Evolutionary conservation across 345 rosid genomes (phyloP).

Genomic region (Turnera subulata): DNA sequence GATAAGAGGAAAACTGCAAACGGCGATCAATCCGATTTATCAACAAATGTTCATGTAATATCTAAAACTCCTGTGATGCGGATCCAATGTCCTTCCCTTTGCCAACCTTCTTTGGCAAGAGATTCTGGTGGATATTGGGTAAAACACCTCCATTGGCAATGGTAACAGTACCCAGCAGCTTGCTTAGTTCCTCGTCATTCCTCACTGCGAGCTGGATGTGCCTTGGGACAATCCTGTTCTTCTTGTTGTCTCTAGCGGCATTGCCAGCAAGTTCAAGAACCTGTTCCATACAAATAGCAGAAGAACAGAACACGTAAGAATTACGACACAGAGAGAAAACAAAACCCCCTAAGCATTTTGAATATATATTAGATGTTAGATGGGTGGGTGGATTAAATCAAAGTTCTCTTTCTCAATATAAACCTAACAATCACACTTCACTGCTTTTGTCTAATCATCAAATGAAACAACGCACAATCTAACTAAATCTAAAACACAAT

Average conservation of each 20-base stretch:
- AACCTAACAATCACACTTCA: too few species aligned
- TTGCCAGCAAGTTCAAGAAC: conserved; percentile 18
- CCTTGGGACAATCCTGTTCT: conserved; percentile 12
- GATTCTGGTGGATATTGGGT: conserved; percentile 10
- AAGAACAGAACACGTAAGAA: not conserved
- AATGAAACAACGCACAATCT: too few species aligned
- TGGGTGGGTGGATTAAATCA: too few species aligned
- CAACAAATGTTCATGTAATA: too few species aligned
- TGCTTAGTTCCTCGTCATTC: conserved; percentile 20
- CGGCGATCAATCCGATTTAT: too few species aligned
- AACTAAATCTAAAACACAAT: too few species aligned
- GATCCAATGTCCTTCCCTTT: conserved; percentile 15
- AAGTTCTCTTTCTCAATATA: too few species aligned
- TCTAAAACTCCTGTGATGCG: conserved; percentile 16
- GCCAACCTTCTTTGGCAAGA: conserved; percentile 13
- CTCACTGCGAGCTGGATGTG: conserved; percentile 20
- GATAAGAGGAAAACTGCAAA: too few species aligned
- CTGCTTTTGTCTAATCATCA: too few species aligned
- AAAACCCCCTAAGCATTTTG: not conserved
- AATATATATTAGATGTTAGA: too few species aligned
- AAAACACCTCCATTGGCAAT: conserved; percentile 17
- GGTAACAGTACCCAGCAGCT: conserved; percentile 14
- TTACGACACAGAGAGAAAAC: too few species aligned
- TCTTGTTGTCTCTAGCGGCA: conserved; percentile 19
- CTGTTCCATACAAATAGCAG: not conserved